Conservation (phyloP, 805 yeast genomes). For the Kluyveromyces dobzhanskii region DNA sequence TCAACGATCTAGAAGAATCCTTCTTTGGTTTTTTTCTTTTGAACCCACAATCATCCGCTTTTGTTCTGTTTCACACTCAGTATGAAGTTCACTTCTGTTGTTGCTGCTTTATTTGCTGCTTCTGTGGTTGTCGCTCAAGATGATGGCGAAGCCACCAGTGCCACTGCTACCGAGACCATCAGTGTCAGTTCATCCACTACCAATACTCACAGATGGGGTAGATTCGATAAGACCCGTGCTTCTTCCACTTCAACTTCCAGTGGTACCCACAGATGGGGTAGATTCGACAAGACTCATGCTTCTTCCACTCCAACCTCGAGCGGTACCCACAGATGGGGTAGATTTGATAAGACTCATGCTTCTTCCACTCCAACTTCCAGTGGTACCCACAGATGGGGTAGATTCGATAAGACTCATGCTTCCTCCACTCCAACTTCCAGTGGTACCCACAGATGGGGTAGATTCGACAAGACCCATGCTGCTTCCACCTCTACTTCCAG, state of each 20-base stretch:
- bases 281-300: conserved; percentile 35
- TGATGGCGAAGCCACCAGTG: conserved; percentile 40
- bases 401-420: conserved; percentile 38
- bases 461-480: conserved; percentile 38
- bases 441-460: conserved; percentile 46
- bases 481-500: conserved; percentile 26
- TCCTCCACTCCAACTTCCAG: conserved; percentile 32
- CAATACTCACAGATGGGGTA: conserved; percentile 46
- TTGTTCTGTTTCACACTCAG: background rate
- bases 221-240: conserved; percentile 38
- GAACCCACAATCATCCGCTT: too few relatives aligned
- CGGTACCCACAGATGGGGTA: conserved; percentile 46
- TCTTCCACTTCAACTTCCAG: conserved; percentile 26
- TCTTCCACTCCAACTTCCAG: conserved; percentile 28
- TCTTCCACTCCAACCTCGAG: conserved; percentile 27
- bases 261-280: conserved; percentile 52
- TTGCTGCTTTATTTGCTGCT: conserved; percentile 34
- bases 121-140: conserved; percentile 22
- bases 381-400: conserved; percentile 52
- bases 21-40: too few relatives aligned
- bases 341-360: conserved; percentile 38
- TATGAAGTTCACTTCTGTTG: conserved; percentile 39
- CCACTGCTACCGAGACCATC: too few relatives aligned
- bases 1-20: too few relatives aligned
- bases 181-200: too few relatives aligned